Base-by-base conservation (phyloP, 345 rosid genomes). In the Tarenaya hassleriana region DNA sequence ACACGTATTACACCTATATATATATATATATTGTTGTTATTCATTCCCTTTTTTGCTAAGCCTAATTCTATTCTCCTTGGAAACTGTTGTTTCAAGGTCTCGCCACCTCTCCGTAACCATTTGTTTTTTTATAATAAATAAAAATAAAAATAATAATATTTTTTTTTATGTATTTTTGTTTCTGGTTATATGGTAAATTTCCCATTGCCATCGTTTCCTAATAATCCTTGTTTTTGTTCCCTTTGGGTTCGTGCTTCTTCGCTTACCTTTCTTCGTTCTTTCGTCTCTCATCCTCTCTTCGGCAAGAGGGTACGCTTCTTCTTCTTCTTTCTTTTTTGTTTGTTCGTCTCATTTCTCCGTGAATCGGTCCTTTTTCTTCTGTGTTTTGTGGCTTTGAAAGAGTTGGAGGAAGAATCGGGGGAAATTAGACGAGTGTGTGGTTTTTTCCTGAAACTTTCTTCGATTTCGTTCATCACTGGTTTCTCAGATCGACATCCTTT, bases 211-310 rank as follows among this genome's bases (percentile, higher is more conserved):
- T 62, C 61, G 54, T 60, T 5, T n/a, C 67, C 43, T 55, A 47
- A 62, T 55, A 55, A 62, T 62, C 61, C 61, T 47, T 49, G 41
- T 42, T 50, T 60, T 42, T 60, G 64, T 50, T 60, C 64, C 50
- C 50, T 60, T 50, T 60, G 50, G 33, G 50, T 24, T 50, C 41
- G 34, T 47, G 47, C 39, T 50, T 16, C 43, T 42, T 32, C 39
- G 55, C 40, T 62, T 11, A 4, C 39, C 40, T 47, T 32, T 59
- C 10, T 51, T 34, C 38, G 27, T 3, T 29, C n/a, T 35, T 20
- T 17, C 48, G 11, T n/a, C n/a, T 29, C 37, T 47, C 33, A 24
- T 24, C 29, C 2, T 24, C 42, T 62, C 49, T 34, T 9, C 18
- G 33, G 50, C 39, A 55, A 63, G 49, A 34, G 61, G 61, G 55